These are phyloP conservation scores for Hordeum marinum DNA, from an alignment of 176 grass and related monocot species.

Conservation along the genomic window DNA sequence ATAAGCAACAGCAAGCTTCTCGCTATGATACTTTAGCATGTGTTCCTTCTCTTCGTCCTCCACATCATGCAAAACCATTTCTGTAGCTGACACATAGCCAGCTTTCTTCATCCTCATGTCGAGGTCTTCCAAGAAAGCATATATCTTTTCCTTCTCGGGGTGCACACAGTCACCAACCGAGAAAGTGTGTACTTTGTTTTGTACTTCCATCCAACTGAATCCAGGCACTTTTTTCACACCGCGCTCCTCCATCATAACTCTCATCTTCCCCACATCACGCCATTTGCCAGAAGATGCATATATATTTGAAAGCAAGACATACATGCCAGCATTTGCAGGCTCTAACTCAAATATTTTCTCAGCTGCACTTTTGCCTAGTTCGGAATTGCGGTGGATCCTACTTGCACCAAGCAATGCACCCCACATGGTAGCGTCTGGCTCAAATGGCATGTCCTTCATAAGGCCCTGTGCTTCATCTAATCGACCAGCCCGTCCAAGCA, in stretches of 20 bases:
- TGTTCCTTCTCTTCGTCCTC: constrained; percentile 97
- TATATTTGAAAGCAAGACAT: constrained; percentile 92
- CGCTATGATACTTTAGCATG: constrained; percentile 87
- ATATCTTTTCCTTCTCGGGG: constrained; percentile 84
- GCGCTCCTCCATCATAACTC: constrained; percentile 69
- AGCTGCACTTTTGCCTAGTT: constrained; percentile 73
- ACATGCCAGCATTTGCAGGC: constrained; percentile 88
- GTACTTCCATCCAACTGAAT: constrained; percentile 94
- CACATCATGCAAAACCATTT: constrained; percentile 93
- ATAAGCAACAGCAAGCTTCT: constrained; percentile 89
- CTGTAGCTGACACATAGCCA: constrained; percentile 75
- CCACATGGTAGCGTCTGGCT: constrained; percentile 86
- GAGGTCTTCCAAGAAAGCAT: constrained; percentile 75
- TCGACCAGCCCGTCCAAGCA: constrained; percentile 80
- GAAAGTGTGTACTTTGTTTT: constrained; percentile 83
- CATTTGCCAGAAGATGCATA: constrained; percentile 86
- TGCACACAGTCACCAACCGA: constrained; percentile 69
- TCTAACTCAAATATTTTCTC: constrained; percentile 92
- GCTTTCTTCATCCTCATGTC: constrained; percentile 72
- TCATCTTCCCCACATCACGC: constrained; percentile 73
- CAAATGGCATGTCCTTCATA: constrained; percentile 77
- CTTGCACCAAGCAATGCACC: constrained; percentile 91
- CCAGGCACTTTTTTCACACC: constrained; percentile 80
- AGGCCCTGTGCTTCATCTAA: constrained; percentile 77
- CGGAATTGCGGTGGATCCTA: constrained; percentile 80